Base-by-base conservation (phyloP, 257 asterid genomes). In the Primulina eburnea region DNA sequence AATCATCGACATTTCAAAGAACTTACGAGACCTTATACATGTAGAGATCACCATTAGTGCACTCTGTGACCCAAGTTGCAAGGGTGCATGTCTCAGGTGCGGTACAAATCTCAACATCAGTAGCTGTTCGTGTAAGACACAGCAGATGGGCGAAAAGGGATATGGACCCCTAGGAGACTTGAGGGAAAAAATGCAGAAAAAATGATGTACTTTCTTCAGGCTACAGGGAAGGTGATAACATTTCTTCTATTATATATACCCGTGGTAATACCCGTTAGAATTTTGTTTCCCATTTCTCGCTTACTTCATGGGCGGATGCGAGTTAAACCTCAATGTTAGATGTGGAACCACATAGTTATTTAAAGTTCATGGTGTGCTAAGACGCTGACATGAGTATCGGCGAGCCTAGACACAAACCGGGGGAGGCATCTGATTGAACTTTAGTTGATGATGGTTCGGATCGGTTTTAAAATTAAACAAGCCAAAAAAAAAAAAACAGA, bases 11-110 rank as follows among this genome's bases (percentile, higher is more conserved):
- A 92, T 92, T 65, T 92, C 98, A 30, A 92, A 92, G 81, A 85
- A 86, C 70, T 82, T 92, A 78, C 80, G 97, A 77, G 98, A 92
- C 73, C 80, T 90, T 73, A 80, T 92, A 79, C 98, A 92, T 71
- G 63, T 92, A 26, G 98, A 92, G 84, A 90, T 92, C 83, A 92
- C 92, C 63, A 76, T 92, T 14, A 82, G 58, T 69, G 92, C 89
- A 24, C 17, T 84, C 5, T 92, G 98, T 60, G 86, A 79, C 73
- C 88, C 92, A 28, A 76, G 75, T 28, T 90, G 98, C 87, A 88
- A 73, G 79, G 98, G 98, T 40, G 37, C 88, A 17, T 92, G 98
- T 67, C 84, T 88, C 53, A 78, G 69, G 38, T 92, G 98, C 69
- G 98, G 97, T 26, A 59, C 81, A 4, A 92, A 90, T 76, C 92